Evolutionary conservation across 73 alveolate genomes (phyloP), one percentile per base, ranked within the genome.

Genomic region (Stentor roeselii): DNA sequence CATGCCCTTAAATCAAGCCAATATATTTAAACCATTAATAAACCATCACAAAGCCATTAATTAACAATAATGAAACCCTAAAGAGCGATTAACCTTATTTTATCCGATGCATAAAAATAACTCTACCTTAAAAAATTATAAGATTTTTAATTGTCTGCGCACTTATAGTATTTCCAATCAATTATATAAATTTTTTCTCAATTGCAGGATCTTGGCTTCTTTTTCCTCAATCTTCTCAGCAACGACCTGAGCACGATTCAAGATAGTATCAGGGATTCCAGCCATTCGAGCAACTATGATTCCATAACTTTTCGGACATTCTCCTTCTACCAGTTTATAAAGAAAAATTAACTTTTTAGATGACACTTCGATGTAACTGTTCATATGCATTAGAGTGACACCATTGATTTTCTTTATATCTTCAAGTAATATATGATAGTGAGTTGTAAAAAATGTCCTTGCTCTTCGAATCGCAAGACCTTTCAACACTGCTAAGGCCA

Each of bases 381-480:
- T 92, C 99, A 96, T 96, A 40, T 88, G 94, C 87, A 76, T 90
- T 39, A 88, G 82, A 36, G 83, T 84, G 67, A 96, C 92, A 36
- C 89, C 92, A 39, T 89, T 89, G 31, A 74, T 88, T 59, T 93
- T 87, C 60, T 88, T 85, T 86, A 95, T 93, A 80, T 97, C 91
- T 59, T 91, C 97, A 77, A 92, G 78, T 30, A 96, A 92, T 92
- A 95, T 95, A 84, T 97, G 99, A 90, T 97, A 97, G 86, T 97
- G 99, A 59, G 99, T 97, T 14, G 99, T 87, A 88, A 96, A 97
- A 4, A 97, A 84, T 31, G 96, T 83, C 60, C 97, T 88, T 37
- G 97, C 93, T 86, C 93, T 86, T 21, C 95, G 75, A 41, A 78
- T 89, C 27, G 93, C 95, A 59, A 98, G 87, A 82, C 90, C 88